Conservation (phyloP, 495 filamentous ascomycete species). For the Talaromyces proteolyticus region DNA sequence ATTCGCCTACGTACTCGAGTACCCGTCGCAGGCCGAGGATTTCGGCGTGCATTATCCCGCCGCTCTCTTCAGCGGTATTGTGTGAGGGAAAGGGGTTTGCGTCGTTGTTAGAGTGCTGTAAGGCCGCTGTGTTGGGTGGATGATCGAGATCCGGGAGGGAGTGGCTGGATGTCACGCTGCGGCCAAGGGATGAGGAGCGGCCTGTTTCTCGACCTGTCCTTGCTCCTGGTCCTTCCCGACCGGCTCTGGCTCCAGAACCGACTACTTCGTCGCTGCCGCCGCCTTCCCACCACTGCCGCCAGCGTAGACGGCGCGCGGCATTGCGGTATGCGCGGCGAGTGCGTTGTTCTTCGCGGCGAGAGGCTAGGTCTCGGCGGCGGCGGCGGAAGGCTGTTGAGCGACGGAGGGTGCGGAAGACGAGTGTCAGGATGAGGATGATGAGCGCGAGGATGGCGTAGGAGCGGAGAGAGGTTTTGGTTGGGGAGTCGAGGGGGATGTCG, state of each 20-base stretch:
- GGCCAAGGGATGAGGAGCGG: slow-evolving; percentile 6
- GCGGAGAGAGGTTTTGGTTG: slow-evolving; percentile 10
- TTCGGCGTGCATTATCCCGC: slow-evolving; percentile 14
- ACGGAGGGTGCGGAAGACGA: slow-evolving; percentile 20
- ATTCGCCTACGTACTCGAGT: slow-evolving; percentile 19
- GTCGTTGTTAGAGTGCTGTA: no score
- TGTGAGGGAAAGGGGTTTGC: no score
- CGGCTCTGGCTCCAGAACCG: no score
- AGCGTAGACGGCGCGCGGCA: slow-evolving; percentile 30
- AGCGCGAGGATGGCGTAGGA: slow-evolving; percentile 16
- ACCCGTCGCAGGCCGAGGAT: slow-evolving; percentile 15
- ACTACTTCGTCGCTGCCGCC: no score
- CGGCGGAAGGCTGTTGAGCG: slow-evolving; percentile 16
- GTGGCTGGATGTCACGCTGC: slow-evolving; percentile 10
- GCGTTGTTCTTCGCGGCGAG: slow-evolving; percentile 32
- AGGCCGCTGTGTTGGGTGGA: slow-evolving; percentile 6
- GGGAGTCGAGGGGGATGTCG: slow-evolving; percentile 2
- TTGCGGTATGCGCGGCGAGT: slow-evolving; percentile 29
- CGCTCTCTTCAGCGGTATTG: slow-evolving; percentile 1
- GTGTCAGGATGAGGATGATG: slow-evolving; percentile 19
- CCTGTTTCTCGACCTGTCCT: not conserved
- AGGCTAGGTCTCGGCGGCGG: slow-evolving; percentile 26
- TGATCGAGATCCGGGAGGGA: slow-evolving; percentile 7
- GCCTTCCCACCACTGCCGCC: slow-evolving; percentile 28
- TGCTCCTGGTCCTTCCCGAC: no score